Evolutionary conservation across 139 green algal genomes (phyloP), one percentile per base, ranked within the genome.

Genomic region (Parachlorella kessleri): DNA sequence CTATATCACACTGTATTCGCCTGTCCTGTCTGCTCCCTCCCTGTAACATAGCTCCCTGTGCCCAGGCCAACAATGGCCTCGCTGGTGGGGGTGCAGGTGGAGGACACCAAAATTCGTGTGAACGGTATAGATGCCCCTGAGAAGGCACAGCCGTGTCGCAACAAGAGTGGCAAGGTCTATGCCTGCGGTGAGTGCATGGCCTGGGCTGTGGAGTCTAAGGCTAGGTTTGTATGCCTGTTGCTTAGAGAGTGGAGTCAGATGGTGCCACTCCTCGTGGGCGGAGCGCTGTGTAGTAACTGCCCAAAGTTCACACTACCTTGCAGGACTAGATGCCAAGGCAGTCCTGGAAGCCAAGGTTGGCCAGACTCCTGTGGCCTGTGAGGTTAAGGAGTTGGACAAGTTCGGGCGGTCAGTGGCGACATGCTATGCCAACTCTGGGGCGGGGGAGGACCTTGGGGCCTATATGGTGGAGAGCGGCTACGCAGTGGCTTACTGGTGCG

Each of bases 71-170:
- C 48, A 28, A 59, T 18, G 48, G 21, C 14, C 48, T 59, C 48
- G 14, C 48, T 28, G 14, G 14, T 18, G 0, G 14, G 48, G 48
- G 48, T 59, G 48, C 48, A 83, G 79, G 73, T 84, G 3, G 68
- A 53, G 23, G 79, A 64, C 53, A 83, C 77, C 21, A 72, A 76
- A 3, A 78, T 92, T 18, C 82, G 93, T 2, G 66, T 97, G 53
- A 94, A 90, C 71, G 93, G 88, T 1, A 77, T 97, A 10, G 93
- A 97, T 68, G 93, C 93, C 0, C 93, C 93, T 0, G 93, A 97
- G 78, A 93, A 83, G 48, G 76, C 81, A n/a, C 93, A 97, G 83
- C 70, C 48, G 26, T 97, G 93, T 84, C 77, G 30, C 10, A 70
- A 88, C 35, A 40, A 37, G 4, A 40, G 66, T 14, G 83, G 83